Evolutionary conservation across 2,329 filamentous ascomycete species (phyloP).

Genomic region (Exophiala xenobiotica): DNA sequence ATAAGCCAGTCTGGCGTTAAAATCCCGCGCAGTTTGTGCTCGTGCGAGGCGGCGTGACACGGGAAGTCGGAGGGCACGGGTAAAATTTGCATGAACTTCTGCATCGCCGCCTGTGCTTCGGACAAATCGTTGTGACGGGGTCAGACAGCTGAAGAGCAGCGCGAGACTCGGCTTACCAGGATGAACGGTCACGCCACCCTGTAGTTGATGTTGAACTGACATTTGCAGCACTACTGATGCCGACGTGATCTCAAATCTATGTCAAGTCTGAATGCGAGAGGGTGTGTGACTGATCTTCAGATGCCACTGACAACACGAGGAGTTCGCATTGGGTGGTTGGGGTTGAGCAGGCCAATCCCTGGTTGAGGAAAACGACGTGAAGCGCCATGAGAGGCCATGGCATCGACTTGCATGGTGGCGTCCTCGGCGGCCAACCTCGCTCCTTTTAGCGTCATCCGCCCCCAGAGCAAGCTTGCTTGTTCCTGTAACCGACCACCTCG

Average conservation of each 20-base stretch:
- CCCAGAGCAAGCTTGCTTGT: constrained; percentile 7
- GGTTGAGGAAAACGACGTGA: constrained; percentile 4
- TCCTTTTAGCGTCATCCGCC: constrained; percentile 10
- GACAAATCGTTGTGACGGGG: neutral
- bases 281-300: neutral
- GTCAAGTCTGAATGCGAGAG: neutral
- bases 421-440: constrained; percentile 6
- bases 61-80: constrained; percentile 4
- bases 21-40: neutral
- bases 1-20: constrained; percentile 13
- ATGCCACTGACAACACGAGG: neutral
- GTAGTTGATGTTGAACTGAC: neutral
- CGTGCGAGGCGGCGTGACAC: constrained; percentile 3
- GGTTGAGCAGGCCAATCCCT: neutral
- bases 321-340: neutral
- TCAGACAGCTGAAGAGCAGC: neutral
- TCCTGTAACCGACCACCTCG: constrained; percentile 8
- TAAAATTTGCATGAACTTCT: no score
- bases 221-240: neutral
- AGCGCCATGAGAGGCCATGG: constrained; percentile 3
- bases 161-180: neutral
- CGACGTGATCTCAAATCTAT: neutral
- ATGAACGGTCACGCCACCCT: constrained; percentile 5
- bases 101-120: neutral
- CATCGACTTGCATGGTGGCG: constrained; percentile 13